Evolutionary conservation across 2,329 filamentous ascomycete genomes (phyloP), one percentile per base, ranked within the genome.

Genomic region (Fusarium beomiforme): DNA sequence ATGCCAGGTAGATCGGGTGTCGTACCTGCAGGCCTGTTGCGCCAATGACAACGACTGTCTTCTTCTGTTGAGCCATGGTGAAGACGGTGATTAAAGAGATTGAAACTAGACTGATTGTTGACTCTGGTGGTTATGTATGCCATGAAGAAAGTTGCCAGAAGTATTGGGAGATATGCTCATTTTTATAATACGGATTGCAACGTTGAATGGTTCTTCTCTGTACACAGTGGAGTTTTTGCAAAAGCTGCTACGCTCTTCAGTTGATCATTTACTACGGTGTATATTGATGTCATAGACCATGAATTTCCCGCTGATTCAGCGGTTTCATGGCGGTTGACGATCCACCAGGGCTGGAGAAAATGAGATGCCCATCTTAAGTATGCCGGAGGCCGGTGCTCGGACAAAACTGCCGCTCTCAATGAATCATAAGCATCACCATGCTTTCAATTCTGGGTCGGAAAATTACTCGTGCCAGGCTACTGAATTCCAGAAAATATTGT

Each of bases 301-400:
- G 0, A 9, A 46, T 64, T 63, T 46, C 10, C 39, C 58, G 60
- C 60, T 63, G 21, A 64, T 1, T 64, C 46, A 64, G 39, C 58
- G 44, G 19, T 7, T 13, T 16, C 8, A 11, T 8, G 7, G 5
- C 39, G 16, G 10, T 5, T 21, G 4, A 3, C 14, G 6, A 8
- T 39, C 33, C 23, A 51, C 23, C 4, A 6, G 1, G 8, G 33
- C 6, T 36, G 33, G 33, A 36, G 33, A 17, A 36, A 6, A 36
- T 6, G 16, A 36, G 12, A 9, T 37, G 1, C 23, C 23, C 7
- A 3, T 3, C 19, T 12, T 9, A 1, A 19, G 14, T 33, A 6
- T 24, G 5, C 26, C 6, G 11, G 4, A 16, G 8, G 33, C 36
- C 11, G 17, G 6, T 17, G 14, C 7, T 16, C 12, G 10, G 33